A percentile compares a stretch with the other conserved stretches of the same genome.
Conservation (phyloP, 2,329 filamentous ascomycete species). For the Trichoderma lentiforme region DNA sequence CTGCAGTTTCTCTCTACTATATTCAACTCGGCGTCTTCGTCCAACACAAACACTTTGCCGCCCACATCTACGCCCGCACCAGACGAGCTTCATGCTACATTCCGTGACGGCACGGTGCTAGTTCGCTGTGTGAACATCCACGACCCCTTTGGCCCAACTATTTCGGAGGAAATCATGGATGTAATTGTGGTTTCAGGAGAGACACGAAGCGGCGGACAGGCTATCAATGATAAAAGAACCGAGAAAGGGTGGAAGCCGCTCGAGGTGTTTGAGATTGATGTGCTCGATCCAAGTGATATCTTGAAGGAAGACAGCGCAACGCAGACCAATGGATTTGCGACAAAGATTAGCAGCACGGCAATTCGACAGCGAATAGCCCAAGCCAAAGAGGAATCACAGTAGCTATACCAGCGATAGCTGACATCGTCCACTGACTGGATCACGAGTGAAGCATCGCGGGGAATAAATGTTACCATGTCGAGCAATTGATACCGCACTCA, state of each 20-base stretch:
- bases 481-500: background rate
- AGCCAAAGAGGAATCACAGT: constrained; percentile 21
- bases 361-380: constrained; percentile 58
- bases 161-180: constrained; percentile 73
- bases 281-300: constrained; percentile 60
- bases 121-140: constrained; percentile 82
- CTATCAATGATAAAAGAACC: constrained; percentile 77
- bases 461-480: background rate
- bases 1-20: constrained; percentile 70
- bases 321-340: constrained; percentile 57
- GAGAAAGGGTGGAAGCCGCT: constrained; percentile 74
- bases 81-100: constrained; percentile 42
- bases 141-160: constrained; percentile 87
- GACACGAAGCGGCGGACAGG: constrained; percentile 76
- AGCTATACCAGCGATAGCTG: background rate
- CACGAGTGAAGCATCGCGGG: background rate
- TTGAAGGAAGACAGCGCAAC: constrained; percentile 45
- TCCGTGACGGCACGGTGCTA: constrained; percentile 57
- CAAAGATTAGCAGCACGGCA: constrained; percentile 89
- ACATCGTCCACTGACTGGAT: background rate
- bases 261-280: constrained; percentile 83
- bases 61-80: constrained; percentile 13
- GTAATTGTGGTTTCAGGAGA: constrained; percentile 85
- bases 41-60: constrained; percentile 14
- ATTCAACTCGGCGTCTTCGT: constrained; percentile 41